These are phyloP conservation scores for Pestalotiopsis sp. DNA, from an alignment of 2,329 filamentous ascomycete genomes.

Conservation along the genomic window DNA sequence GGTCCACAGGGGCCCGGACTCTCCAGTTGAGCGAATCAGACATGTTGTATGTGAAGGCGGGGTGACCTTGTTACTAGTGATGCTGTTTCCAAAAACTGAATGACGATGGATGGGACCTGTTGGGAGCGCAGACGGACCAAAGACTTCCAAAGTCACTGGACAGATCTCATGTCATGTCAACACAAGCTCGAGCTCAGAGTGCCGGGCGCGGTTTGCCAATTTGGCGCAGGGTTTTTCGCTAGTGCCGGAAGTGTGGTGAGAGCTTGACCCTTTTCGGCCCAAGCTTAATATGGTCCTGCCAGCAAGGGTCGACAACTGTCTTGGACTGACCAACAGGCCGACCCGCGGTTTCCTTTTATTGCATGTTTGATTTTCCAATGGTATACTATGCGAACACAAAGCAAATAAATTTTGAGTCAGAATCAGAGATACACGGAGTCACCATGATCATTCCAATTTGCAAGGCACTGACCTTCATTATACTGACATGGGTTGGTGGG, in stretches of 20 bases:
- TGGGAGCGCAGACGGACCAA: background rate
- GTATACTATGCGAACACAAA: too few species aligned
- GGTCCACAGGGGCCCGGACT: background rate
- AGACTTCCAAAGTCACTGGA: background rate
- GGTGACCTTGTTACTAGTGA: background rate
- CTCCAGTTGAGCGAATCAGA: conserved; percentile 8
- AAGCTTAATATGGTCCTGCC: background rate
- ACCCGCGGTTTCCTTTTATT: background rate
- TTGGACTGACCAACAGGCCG: background rate
- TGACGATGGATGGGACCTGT: background rate
- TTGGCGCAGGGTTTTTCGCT: conserved; percentile 5
- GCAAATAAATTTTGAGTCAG: too few species aligned
- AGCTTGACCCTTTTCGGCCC: background rate
- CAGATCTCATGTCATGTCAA: background rate
- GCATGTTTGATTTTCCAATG: too few species aligned
- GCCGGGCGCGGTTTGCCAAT: background rate
- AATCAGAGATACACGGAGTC: too few species aligned
- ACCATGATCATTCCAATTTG: too few species aligned
- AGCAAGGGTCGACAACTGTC: background rate
- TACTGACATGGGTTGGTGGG: too few species aligned
- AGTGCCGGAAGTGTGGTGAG: conserved; percentile 1
- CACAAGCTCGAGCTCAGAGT: background rate
- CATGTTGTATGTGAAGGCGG: background rate
- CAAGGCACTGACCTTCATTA: too few species aligned
- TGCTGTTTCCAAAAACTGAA: background rate